phyloP scores from a whole-genome alignment of 768 basidiomycete genomes.

The Suillus plorans region DNA sequence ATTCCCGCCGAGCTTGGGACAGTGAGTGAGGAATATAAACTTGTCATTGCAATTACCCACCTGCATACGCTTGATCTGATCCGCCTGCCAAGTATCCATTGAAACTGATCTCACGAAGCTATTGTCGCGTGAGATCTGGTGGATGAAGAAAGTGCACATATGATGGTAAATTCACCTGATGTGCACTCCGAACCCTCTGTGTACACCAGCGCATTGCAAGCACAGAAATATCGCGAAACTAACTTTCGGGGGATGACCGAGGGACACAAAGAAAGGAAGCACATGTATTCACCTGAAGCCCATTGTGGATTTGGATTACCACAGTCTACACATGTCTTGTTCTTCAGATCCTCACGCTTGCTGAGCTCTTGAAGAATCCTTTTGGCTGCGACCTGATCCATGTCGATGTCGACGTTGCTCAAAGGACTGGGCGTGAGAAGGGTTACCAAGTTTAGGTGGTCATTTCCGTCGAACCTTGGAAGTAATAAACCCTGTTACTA shows the following conservation, averaged over 20 bases:
- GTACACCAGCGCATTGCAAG: conserved; percentile 81
- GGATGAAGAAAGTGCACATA: conserved; percentile 5
- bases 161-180: conserved; percentile 54
- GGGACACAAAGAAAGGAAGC: neutral
- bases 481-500: neutral
- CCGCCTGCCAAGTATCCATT: conserved; percentile 95
- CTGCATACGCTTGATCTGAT: conserved; percentile 89
- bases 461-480: neutral
- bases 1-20: conserved; percentile 80
- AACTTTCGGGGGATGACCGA: conserved; percentile 20
- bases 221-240: conserved; percentile 91
- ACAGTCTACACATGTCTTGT: conserved; percentile 83
- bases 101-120: conserved; percentile 92
- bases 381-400: conserved; percentile 65
- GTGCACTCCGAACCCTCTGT: conserved; percentile 93
- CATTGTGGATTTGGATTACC: conserved; percentile 91
- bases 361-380: conserved; percentile 74
- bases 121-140: conserved; percentile 15
- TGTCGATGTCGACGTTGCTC: conserved; percentile 18
- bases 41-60: conserved; percentile 38
- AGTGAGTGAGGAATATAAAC: conserved; percentile 11
- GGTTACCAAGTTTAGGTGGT: neutral
- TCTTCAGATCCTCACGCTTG: conserved; percentile 67
- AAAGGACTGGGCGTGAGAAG: neutral
- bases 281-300: conserved; percentile 65